phyloP scores from a whole-genome alignment of 208 protist genomes.

The Acanthamoeba divionensis region DNA sequence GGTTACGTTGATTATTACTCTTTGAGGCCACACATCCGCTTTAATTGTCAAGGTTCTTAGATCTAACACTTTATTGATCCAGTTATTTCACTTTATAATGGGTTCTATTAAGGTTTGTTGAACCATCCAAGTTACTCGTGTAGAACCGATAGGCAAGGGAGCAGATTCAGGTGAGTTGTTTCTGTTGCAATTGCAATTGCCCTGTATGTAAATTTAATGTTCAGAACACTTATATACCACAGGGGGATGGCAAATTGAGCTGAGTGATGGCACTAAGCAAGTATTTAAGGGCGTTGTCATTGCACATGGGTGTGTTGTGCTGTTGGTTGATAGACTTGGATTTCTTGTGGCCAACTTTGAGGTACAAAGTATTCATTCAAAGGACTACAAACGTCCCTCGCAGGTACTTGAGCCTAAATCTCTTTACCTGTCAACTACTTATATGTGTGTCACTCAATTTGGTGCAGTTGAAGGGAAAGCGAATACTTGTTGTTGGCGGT shows the following conservation, averaged over 20 bases:
- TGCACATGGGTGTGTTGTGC: background rate
- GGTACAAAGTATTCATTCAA: constrained; percentile 37
- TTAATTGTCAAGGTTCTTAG: background rate
- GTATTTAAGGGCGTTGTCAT: constrained; percentile 49
- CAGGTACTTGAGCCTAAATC: too few species aligned
- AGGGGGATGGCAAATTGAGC: background rate
- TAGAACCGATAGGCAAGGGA: background rate
- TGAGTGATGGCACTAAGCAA: background rate
- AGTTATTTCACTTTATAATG: background rate
- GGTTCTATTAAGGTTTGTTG: background rate
- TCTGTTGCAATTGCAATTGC: too few species aligned
- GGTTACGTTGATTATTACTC: background rate
- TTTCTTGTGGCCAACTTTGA: background rate
- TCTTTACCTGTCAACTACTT: too few species aligned
- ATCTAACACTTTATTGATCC: background rate
- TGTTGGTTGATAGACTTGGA: background rate
- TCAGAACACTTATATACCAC: background rate
- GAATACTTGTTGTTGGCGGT: constrained; percentile 3
- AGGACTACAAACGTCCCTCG: constrained; percentile 50
- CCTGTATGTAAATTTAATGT: background rate
- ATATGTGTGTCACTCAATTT: too few species aligned
- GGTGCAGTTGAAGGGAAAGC: constrained; percentile 32
- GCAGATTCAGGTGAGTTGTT: background rate
- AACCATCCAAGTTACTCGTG: background rate
- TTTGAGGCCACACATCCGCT: background rate